Evolutionary conservation across 2,329 filamentous ascomycete species (phyloP).

Genomic region (Paracorniculantispora psalliotae): DNA sequence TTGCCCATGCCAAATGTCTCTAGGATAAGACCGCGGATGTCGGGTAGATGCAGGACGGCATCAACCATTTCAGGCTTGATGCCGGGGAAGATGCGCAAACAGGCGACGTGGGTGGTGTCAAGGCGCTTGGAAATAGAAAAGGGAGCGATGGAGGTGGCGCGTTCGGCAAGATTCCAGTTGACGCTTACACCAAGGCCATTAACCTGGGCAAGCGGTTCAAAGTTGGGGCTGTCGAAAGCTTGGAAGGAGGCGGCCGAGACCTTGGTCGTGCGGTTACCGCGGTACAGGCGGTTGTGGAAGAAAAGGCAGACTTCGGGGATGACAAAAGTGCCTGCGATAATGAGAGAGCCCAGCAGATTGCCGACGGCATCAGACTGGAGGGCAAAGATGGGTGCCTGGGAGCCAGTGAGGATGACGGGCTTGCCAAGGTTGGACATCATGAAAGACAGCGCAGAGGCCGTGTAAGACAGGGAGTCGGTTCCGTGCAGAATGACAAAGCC

Average conservation of each 20-base stretch:
- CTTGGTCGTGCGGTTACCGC: conserved; percentile 84
- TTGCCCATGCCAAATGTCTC: conserved; percentile 95
- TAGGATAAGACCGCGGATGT: conserved; percentile 74
- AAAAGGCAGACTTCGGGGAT: conserved; percentile 91
- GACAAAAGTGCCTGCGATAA: conserved; percentile 87
- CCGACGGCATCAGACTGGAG: conserved; percentile 88
- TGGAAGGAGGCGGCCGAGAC: conserved; percentile 81
- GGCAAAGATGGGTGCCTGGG: conserved; percentile 81
- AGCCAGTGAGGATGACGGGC: conserved; percentile 80
- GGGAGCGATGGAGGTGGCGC: conserved; percentile 67
- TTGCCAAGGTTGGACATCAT: conserved; percentile 90
- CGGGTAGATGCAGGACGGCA: conserved; percentile 71
- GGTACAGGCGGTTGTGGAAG: conserved; percentile 87
- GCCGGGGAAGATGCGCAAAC: conserved; percentile 83
- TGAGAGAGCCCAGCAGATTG: conserved; percentile 81
- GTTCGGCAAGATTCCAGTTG: conserved; percentile 70
- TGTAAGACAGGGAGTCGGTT: conserved; percentile 86
- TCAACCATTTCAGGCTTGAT: conserved; percentile 93
- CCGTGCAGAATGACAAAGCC: conserved; percentile 89
- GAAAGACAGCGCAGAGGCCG: conserved; percentile 84
- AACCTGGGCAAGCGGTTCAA: conserved; percentile 73
- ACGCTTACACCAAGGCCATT: conserved; percentile 77
- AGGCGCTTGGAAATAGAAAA: conserved; percentile 71
- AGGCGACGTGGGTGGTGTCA: conserved; percentile 84
- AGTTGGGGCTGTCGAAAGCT: conserved; percentile 86